Base-by-base conservation (phyloP, 1,139 yeast species). In the Saccharomyces hybrid region DNA sequence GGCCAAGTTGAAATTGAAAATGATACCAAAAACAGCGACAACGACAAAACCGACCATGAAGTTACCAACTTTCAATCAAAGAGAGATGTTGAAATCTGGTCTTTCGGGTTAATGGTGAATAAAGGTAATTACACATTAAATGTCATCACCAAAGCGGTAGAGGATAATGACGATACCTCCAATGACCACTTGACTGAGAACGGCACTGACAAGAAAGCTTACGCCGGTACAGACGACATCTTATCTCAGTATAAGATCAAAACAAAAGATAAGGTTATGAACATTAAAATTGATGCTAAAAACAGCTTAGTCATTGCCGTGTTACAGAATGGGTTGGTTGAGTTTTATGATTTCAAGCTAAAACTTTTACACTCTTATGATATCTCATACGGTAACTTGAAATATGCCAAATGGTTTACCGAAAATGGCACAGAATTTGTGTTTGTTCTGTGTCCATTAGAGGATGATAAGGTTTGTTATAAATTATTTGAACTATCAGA, bases 241-340 rank as follows among this genome's bases (percentile, higher is more conserved):
- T 30, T 38, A 28, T 30, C 51, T 9, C 42, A 66, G 20, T 63
- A 62, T 46, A 66, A 67, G 31, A 60, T 70, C n/a, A 59, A 60
- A 34, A 58, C 74, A 30, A 55, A 67, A 23, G 57, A 58, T 44
- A 68, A 70, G 53, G 70, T 77, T 9, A 66, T 69, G 13, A 77
- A 47, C 60, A 68, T 54, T 5, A 61, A 61, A 48, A 58, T 66
- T 28, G 52, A 57, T 11, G 54, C 54, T 3, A 50, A 53, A 41
- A 73, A 74, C 7, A 65, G 70, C 13, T 64, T 65, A 13, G 72
- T 81, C 14, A 73, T 73, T 49, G 72, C 75, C 3, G 63, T 82
- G 11, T 73, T 74, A 50, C 66, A 67, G 30, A 73, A 74, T 58
- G 86, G 87, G 5, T 64, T 70, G 48, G 64, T 80, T 51, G 72